These are phyloP conservation scores for Candida piceae DNA, from an alignment of 805 yeast species.

Conservation along the genomic window DNA sequence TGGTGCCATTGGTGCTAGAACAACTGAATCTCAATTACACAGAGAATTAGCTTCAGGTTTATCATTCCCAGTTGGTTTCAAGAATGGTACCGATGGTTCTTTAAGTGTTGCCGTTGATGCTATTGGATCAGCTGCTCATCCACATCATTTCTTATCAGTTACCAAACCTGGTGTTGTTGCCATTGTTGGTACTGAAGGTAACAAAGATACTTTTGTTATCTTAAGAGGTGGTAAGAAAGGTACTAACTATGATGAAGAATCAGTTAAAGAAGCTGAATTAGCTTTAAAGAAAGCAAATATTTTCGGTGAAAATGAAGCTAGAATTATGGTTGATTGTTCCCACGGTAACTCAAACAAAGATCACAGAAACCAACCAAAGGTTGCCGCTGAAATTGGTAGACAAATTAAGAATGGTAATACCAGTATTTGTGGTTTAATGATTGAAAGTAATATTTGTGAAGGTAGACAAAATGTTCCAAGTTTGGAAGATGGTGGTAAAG, in stretches of 20 bases:
- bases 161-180: constrained; percentile 97
- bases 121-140: constrained; percentile 80
- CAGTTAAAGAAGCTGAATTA: constrained; percentile 70
- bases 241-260: constrained; percentile 81
- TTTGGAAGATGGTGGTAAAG: constrained; percentile 59
- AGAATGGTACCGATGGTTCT: constrained; percentile 97
- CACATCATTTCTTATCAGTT: constrained; percentile 96
- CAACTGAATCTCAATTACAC: constrained; percentile 97
- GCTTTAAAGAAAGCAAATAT: constrained; percentile 45
- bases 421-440: constrained; percentile 89
- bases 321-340: constrained; percentile 96
- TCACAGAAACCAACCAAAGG: constrained; percentile 92
- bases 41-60: constrained; percentile 96
- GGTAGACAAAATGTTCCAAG: constrained; percentile 92
- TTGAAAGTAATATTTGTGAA: constrained; percentile 85
- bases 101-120: constrained; percentile 93
- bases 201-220: constrained; percentile 88
- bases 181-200: constrained; percentile 93
- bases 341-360: constrained; percentile 96
- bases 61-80: constrained; percentile 98
- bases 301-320: constrained; percentile 43
- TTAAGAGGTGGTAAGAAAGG: constrained; percentile 94
- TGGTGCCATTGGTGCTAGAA: constrained; percentile 99
- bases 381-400: constrained; percentile 69
- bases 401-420: constrained; percentile 75